A percentile compares a stretch with the other conserved stretches of the same genome.
phyloP scores from a whole-genome alignment of 2,329 filamentous ascomycete species.

The Ascochyta viciae-villosae region DNA sequence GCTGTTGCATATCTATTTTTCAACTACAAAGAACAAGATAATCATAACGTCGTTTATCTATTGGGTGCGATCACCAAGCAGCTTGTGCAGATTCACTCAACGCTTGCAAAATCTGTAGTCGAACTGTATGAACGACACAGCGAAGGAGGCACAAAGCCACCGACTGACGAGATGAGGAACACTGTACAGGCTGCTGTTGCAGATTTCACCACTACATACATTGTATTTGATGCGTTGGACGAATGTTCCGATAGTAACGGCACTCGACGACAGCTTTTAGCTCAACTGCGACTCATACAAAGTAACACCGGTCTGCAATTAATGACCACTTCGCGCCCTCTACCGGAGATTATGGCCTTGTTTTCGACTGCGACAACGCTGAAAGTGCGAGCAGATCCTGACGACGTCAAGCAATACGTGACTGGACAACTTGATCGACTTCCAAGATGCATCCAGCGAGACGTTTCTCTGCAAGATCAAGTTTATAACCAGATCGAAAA shows the following conservation, averaged over 20 bases:
- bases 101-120: constrained; percentile 23
- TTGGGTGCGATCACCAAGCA: constrained; percentile 45
- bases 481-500: constrained; percentile 13
- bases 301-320: constrained; percentile 8
- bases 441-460: constrained; percentile 20
- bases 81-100: constrained; percentile 33
- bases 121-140: constrained; percentile 32
- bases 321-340: constrained; percentile 25
- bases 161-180: constrained; percentile 24
- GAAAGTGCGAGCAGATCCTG: constrained; percentile 24
- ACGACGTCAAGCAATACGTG: constrained; percentile 27
- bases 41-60: constrained; percentile 32
- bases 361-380: constrained; percentile 14
- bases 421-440: constrained; percentile 20
- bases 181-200: constrained; percentile 23
- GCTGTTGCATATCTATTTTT: constrained; percentile 45
- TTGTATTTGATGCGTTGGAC: constrained; percentile 44
- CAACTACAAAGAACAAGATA: constrained; percentile 36
- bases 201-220: constrained; percentile 32
- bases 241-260: constrained; percentile 31
- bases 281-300: constrained; percentile 1
- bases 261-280: constrained; percentile 17
- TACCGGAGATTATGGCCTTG: constrained; percentile 14
- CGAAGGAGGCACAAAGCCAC: constrained; percentile 26
- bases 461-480: constrained; percentile 8